Conservation (phyloP, 768 basidiomycete species). For the Suillus weaverae region DNA sequence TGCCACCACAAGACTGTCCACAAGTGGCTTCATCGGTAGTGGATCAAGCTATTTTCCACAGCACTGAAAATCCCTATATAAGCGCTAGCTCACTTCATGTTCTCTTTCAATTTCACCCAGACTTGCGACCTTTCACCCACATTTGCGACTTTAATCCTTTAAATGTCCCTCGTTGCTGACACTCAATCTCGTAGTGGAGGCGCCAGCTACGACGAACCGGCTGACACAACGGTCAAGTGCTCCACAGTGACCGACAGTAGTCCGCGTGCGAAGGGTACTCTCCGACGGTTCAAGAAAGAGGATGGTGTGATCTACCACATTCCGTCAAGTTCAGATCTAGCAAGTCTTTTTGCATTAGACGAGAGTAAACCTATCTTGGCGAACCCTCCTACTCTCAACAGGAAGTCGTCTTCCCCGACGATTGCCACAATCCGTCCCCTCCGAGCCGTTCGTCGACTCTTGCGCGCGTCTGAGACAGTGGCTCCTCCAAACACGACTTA, state of each 20-base stretch:
- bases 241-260: background rate
- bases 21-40: background rate
- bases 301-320: background rate
- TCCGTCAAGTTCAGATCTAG: background rate
- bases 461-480: background rate
- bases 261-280: background rate
- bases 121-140: background rate
- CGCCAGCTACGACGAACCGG: background rate
- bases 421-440: background rate
- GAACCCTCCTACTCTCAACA: background rate
- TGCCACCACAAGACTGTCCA: background rate
- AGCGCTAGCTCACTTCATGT: background rate
- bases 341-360: background rate
- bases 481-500: background rate
- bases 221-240: background rate
- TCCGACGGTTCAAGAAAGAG: background rate
- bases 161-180: background rate
- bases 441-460: background rate
- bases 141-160: background rate
- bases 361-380: background rate
- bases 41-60: background rate
- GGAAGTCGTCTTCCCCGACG: background rate
- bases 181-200: background rate
- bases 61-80: background rate
- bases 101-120: background rate